Evolutionary conservation across 164 flowering plant genomes (phyloP).

Genomic region (Chimonanthus praecox): DNA sequence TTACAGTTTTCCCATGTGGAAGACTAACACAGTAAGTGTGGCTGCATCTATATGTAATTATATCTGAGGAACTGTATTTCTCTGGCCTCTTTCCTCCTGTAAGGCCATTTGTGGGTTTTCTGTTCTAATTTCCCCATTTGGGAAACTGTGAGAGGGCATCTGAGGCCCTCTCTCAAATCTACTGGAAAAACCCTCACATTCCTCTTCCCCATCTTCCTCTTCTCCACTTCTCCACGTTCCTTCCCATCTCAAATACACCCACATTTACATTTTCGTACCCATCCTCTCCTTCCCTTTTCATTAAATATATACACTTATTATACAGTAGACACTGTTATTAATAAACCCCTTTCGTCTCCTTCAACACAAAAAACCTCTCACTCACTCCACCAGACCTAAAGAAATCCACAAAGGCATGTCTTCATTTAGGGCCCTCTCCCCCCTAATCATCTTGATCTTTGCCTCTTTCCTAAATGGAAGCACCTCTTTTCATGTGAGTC

Average conservation of each 20-base stretch:
- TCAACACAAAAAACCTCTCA: not conserved
- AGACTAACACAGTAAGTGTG: too few species aligned
- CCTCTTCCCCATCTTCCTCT: not conserved
- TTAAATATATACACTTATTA: not conserved
- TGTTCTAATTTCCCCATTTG: not conserved
- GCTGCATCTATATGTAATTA: not conserved
- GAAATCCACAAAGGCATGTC: conserved; percentile 6
- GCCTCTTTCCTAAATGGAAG: conserved; percentile 7
- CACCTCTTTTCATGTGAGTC: conserved; percentile 6
- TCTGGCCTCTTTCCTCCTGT: not conserved
- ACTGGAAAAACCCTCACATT: not conserved
- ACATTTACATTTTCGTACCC: not conserved
- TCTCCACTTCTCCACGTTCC: not conserved
- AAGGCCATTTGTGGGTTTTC: not conserved
- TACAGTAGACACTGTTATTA: not conserved
- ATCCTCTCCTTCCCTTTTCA: not conserved
- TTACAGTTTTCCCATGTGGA: too few species aligned
- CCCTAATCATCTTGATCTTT: conserved; percentile 9
- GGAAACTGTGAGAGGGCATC: not conserved
- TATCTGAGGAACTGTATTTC: not conserved
- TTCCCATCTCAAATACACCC: not conserved
- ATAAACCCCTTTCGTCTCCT: not conserved
- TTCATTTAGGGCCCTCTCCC: conserved; percentile 6
- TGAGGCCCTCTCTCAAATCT: too few species aligned
- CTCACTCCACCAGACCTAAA: not conserved